These are phyloP conservation scores for Plicaturopsis crispa DNA, from an alignment of 768 basidiomycete species.

Conservation along the genomic window DNA sequence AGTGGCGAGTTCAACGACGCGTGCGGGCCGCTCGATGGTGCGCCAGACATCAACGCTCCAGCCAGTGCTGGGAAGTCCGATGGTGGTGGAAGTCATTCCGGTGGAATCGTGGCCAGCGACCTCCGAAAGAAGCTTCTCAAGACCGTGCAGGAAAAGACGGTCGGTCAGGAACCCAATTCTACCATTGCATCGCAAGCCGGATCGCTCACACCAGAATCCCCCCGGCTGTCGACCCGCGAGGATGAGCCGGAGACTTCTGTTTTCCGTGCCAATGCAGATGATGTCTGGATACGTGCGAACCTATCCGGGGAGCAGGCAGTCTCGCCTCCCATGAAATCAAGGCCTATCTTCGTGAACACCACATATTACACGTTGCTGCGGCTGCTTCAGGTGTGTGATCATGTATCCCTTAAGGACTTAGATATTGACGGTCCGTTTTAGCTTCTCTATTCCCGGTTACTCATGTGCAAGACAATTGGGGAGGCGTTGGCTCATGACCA, in stretches of 20 bases:
- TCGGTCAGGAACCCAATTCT: slow-evolving; percentile 22
- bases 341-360: slow-evolving; percentile 83
- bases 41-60: slow-evolving; percentile 27
- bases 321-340: slow-evolving; percentile 27
- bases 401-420: slow-evolving; percentile 3
- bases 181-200: slow-evolving; percentile 33
- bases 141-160: slow-evolving; percentile 57
- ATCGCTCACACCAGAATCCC: slow-evolving; percentile 27
- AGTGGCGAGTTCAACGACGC: slow-evolving; percentile 60
- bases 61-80: slow-evolving; percentile 23
- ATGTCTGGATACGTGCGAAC: slow-evolving; percentile 50
- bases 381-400: slow-evolving; percentile 61
- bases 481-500: slow-evolving; percentile 59
- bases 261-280: slow-evolving; percentile 23
- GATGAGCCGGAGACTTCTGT: slow-evolving; percentile 19
- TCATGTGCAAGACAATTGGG: slow-evolving; percentile 80
- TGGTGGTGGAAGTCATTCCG: slow-evolving; percentile 27
- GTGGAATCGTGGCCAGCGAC: slow-evolving; percentile 54
- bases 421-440: slow-evolving; percentile 25
- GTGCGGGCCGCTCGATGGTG: slow-evolving; percentile 47
- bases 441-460: slow-evolving; percentile 84
- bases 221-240: not conserved
- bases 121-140: slow-evolving; percentile 75
- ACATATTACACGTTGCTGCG: slow-evolving; percentile 89
- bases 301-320: slow-evolving; percentile 16